Evolutionary conservation across 176 grass and related monocot genomes (phyloP).

Genomic region (Bonia amplexicaulis): DNA sequence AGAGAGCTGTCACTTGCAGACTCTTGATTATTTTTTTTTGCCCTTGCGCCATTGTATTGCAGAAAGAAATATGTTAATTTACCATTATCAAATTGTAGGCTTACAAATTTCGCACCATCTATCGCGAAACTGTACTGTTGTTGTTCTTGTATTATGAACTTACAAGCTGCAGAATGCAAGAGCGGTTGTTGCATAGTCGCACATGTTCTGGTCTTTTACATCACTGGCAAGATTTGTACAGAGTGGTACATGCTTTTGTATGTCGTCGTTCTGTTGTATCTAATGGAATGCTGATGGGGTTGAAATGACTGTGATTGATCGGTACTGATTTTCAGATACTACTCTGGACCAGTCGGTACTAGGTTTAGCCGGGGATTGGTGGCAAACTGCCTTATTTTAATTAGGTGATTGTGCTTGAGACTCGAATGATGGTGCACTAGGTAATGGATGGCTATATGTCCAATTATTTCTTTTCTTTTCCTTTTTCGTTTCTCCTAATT

Average conservation of each 20-base stretch:
- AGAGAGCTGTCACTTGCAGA: slow-evolving; percentile 51
- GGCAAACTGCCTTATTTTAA: not conserved
- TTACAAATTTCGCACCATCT: slow-evolving; percentile 28
- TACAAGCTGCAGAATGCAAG: slow-evolving; percentile 20
- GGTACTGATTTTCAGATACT: not conserved
- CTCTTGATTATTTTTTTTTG: slow-evolving; percentile 56
- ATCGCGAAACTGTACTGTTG: slow-evolving; percentile 14
- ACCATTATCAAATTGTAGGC: slow-evolving; percentile 44
- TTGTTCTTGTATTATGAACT: slow-evolving; percentile 35
- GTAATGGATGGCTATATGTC: not conserved
- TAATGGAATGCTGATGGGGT: not conserved
- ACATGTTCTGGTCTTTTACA: not conserved
- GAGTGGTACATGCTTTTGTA: not conserved
- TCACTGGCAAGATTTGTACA: not conserved
- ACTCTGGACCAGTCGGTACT: not conserved
- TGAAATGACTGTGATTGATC: not conserved
- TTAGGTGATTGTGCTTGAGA: not conserved
- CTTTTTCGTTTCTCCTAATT: not conserved
- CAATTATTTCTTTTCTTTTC: not conserved
- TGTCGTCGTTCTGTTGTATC: not conserved
- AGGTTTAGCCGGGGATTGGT: not conserved
- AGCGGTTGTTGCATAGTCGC: not conserved
- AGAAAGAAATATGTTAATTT: slow-evolving; percentile 47
- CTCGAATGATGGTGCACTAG: not conserved
- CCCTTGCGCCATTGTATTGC: slow-evolving; percentile 38